Base-by-base conservation (phyloP, 768 basidiomycete genomes). In the Russula sp. region DNA sequence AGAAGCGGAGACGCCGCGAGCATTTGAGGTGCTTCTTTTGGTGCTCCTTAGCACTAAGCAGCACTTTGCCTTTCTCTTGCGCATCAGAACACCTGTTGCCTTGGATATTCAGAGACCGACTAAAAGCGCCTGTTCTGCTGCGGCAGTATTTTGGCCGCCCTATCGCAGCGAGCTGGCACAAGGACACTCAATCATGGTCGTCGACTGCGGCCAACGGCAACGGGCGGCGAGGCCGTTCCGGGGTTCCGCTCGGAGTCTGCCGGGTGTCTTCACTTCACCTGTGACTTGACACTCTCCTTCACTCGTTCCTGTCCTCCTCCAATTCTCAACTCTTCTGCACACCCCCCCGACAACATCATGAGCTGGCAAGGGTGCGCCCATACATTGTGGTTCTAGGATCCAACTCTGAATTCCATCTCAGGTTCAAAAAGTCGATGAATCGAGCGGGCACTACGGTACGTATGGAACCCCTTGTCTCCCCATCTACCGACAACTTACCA, bases 361-460 rank as follows among this genome's bases (percentile, higher is more conserved):
- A 64, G 63, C 28, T 64, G 63, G 63, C 63, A 64, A 60, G 63
- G 63, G 63, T 64, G 18, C 44, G 56, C 9, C 18, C 57, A 34
- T 55, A 11, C 10, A 13, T 7, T 30, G 11, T 26, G 3, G 5
- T 50, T 3, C n/a, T 5, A 4, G 11, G 28, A 42, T 42, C 49
- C 20, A 13, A 14, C 9, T 26, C 59, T 55, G 22, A 55, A 34
- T 50, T 0, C 48, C 57, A 30, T 40, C 56, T 10, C 72, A 92
- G 94, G 68, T 88, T 97, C 80, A 96, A 96, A 81, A 97, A 97
- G 79, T 87, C 91, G 5, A 81, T 96, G 57, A 94, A 91, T 76
- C 83, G 95, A 68, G 90, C 92, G 30, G 92, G 93, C 57, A 98
- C 95, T 16, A 94, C 92, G 69, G 87, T 92, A 75, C 71, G 84